Conservation (phyloP, 768 basidiomycete genomes). For the Lactifluus echinatus region DNA sequence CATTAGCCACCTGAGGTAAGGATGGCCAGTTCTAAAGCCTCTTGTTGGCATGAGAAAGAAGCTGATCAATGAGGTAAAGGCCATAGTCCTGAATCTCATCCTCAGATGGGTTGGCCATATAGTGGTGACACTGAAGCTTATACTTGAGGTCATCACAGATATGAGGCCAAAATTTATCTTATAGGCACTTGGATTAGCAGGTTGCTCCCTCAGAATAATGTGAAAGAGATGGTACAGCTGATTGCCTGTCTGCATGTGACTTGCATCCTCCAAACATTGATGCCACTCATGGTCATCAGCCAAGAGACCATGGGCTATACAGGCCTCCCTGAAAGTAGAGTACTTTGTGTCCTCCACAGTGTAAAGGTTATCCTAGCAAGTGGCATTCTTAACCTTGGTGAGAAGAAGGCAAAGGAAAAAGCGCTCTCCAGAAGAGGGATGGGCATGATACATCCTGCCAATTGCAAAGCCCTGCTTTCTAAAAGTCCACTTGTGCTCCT, state of each 20-base stretch:
- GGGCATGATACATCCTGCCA: constrained; percentile 21
- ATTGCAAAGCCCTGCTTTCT: constrained; percentile 26
- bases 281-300: constrained; percentile 35
- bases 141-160: background rate
- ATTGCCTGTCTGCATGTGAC: constrained; percentile 26
- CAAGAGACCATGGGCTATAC: constrained; percentile 33
- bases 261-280: background rate
- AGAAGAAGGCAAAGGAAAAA: constrained; percentile 27
- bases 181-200: background rate
- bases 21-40: constrained; percentile 22
- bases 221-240: constrained; percentile 17
- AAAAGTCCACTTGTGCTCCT: constrained; percentile 25
- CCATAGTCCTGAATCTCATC: constrained; percentile 34
- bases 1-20: constrained; percentile 27
- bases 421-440: constrained; percentile 30
- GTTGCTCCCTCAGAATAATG: too few relatives aligned
- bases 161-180: background rate
- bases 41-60: constrained; percentile 23
- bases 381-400: constrained; percentile 31
- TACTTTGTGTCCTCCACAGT: constrained; percentile 24
- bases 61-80: constrained; percentile 31
- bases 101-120: background rate
- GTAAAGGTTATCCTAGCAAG: constrained; percentile 20
- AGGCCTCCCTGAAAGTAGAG: constrained; percentile 34
- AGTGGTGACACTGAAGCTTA: background rate